Evolutionary conservation across 2,329 filamentous ascomycete species (phyloP), one percentile per base, ranked within the genome.

Genomic region (Aspergillus proliferans): DNA sequence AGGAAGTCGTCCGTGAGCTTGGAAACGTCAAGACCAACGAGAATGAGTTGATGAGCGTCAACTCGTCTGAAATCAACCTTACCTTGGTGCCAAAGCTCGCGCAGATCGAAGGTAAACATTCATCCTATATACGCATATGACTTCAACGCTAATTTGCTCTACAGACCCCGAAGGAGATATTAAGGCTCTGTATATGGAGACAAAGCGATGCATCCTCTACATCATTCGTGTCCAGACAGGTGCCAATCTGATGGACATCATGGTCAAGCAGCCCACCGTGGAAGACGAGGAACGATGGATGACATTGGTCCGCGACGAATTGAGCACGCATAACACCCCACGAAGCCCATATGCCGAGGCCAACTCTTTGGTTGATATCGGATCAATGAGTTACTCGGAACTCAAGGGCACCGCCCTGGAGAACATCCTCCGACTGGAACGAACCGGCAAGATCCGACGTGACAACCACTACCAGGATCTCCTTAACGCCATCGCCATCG

Each of bases 21-120:
- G 93, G 94, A 52, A 96, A 88, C 63, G 93, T 91, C 45, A 95
- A 97, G 78, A 92, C 83, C 71, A 97, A 96, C 67, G 92, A 98
- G 73, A 92, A 81, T 60, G 93, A 98, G 68, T 85, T 96, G 79
- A 82, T 87, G 61, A 87, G 87, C 46, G 87, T 92, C 6, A 88
- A 88, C 53, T 86, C 89, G 1, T 85, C 86, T 1, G 91, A 96
- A 68, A 95, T 96, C 52, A 90, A 88, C 52, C 84, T 96, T 76
- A 95, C 89, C 51, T 75, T 96, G 40, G 93, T 87, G 41, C 88
- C 91, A 34, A 94, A 93, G 69, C 81, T 95, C 47, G 89, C 94
- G 64, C 87, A 95, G 60, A 76, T 90, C 52, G 88, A 95, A 61
- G 79, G 79, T 80, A 71, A 65, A 71, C 50, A 48, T 12, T 36